Conservation (phyloP, 768 basidiomycete genomes). For the Leccinellum albellum region DNA sequence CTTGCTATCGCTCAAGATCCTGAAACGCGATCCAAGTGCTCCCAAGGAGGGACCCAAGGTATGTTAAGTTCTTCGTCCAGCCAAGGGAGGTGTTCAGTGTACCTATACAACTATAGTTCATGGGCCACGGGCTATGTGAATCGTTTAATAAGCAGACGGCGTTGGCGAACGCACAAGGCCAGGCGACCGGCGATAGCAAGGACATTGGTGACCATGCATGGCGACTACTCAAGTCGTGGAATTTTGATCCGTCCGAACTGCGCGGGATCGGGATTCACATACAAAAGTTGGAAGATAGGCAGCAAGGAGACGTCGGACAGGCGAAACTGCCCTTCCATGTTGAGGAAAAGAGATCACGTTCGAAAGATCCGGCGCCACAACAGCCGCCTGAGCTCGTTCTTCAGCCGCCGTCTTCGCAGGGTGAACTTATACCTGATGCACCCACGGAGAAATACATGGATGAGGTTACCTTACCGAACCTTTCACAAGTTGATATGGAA, state of each 20-base stretch:
- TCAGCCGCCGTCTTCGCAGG: conserved; percentile 34
- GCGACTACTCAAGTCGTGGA: conserved; percentile 66
- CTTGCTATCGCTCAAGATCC: conserved; percentile 79
- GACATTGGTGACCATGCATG: conserved; percentile 76
- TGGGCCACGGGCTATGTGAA: conserved; percentile 88
- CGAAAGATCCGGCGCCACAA: conserved; percentile 2
- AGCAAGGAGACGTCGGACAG: conserved; percentile 48
- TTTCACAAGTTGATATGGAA: conserved; percentile 71
- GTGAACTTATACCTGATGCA: conserved; percentile 12
- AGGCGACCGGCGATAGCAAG: conserved; percentile 67
- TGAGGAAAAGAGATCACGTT: conserved; percentile 2
- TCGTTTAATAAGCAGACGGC: conserved; percentile 71
- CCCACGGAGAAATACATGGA: conserved; percentile 10
- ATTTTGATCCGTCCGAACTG: conserved; percentile 82
- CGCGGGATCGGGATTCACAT: conserved; percentile 91
- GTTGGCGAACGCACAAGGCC: conserved; percentile 55
- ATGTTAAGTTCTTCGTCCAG: conserved; percentile 7
- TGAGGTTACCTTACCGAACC: conserved; percentile 53
- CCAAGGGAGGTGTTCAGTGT: not conserved
- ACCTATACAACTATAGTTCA: conserved; percentile 49
- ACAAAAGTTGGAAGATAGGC: conserved; percentile 70
- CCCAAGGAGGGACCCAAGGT: conserved; percentile 92
- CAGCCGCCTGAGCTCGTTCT: conserved; percentile 23
- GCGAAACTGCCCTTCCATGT: conserved; percentile 55
- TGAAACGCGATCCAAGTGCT: conserved; percentile 82